Evolutionary conservation across 164 flowering plant species (phyloP).

Genomic region (Vitis riparia): DNA sequence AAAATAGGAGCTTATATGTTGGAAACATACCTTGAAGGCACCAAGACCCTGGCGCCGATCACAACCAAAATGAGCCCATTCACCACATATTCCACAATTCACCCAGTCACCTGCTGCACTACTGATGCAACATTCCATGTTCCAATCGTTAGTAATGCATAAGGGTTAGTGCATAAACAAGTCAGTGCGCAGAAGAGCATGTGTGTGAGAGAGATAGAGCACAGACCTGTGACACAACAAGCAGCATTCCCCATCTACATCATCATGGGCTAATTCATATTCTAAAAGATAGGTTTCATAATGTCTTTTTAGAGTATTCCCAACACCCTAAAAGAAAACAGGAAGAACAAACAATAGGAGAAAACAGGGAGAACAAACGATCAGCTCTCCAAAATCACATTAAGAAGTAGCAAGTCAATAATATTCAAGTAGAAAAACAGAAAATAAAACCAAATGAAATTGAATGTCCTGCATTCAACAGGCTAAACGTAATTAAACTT

Average conservation of each 20-base stretch:
- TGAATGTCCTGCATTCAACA: no score
- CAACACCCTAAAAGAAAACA: conserved; percentile 65
- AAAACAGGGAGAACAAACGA: background rate
- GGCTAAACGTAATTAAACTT: no score
- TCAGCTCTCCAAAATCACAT: background rate
- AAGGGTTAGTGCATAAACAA: no score
- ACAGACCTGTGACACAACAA: conserved; percentile 89
- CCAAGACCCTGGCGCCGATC: conserved; percentile 96
- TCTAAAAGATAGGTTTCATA: conserved; percentile 95
- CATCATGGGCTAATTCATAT: conserved; percentile 97
- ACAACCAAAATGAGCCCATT: conserved; percentile 99
- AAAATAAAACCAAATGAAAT: no score
- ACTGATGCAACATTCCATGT: conserved; percentile 41
- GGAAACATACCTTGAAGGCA: conserved; percentile 80
- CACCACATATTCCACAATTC: conserved; percentile 97
- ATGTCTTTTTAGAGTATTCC: conserved; percentile 95
- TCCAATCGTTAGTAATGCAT: no score
- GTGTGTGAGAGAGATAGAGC: conserved; percentile 12
- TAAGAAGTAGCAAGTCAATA: background rate
- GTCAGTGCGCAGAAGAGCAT: no score
- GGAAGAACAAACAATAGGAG: background rate
- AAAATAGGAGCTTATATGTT: no score
- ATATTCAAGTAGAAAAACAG: background rate
- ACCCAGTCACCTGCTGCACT: conserved; percentile 99
- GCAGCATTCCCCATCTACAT: conserved; percentile 99